Evolutionary conservation across 83 land plant genomes (phyloP), one percentile per base, ranked within the genome.

Genomic region (Picea mariana): DNA sequence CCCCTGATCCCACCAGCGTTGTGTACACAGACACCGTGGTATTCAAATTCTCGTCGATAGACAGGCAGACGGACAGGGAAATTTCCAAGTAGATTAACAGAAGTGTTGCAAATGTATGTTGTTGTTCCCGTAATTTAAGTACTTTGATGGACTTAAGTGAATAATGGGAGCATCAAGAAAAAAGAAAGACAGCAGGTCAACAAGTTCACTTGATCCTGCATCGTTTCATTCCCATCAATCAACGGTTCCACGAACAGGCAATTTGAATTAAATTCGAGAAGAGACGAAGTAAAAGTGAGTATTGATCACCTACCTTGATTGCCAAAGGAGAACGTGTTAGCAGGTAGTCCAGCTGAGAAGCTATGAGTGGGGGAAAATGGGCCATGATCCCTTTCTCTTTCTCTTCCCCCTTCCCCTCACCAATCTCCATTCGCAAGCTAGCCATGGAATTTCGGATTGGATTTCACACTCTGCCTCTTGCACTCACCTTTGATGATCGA

Each of bases 311-410:
- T 71, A 91, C 92, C 86, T 81, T 92, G 81, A 90, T 12, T 71
- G 90, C 18, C 24, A 84, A 78, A 38, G 89, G 83, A 38, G 84
- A 92, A 72, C 88, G 81, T 38, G 73, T 12, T 81, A 92, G 79
- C 24, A 92, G 89, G 79, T 90, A 83, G 59, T 81, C 86, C 67
- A 92, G 83, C 87, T 92, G 95, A 26, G 90, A 80, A 21, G 85
- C 82, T 24, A 92, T 85, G 58, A 81, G 68, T 9, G 94, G 92
- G n/a, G 95, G 85, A 49, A 73, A 73, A 1, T 42, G 77, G 2
- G 42, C 77, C 52, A 18, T 71, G n/a, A 38, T 34, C 44, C 21
- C 75, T 44, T 7, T 42, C 2, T 42, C 44, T 8, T 31, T 7
- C 75, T 38, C 75, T 71, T 31, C 24, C 67, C 9, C 23, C 34